Conservation (phyloP, 768 basidiomycete species). For the Tubosaeta sp. region DNA sequence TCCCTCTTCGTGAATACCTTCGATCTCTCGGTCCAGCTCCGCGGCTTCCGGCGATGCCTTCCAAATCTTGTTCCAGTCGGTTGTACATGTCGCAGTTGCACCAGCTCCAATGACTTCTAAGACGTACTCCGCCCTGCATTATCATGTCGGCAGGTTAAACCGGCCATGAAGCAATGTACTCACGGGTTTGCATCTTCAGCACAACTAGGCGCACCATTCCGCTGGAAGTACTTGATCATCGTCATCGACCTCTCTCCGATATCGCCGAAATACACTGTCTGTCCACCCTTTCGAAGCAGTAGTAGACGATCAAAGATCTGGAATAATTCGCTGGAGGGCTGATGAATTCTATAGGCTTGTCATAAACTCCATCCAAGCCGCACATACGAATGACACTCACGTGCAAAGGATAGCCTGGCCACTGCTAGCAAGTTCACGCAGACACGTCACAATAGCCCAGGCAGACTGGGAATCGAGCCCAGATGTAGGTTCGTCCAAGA, state of each 20-base stretch:
- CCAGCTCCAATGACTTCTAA: conserved; percentile 57
- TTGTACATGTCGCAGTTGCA: conserved; percentile 37
- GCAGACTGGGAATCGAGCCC: conserved; percentile 52
- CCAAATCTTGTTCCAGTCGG: conserved; percentile 53
- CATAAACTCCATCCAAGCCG: background rate
- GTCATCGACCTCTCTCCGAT: conserved; percentile 21
- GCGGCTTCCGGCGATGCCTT: conserved; percentile 38
- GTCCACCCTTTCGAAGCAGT: conserved; percentile 48
- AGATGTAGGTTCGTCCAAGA: conserved; percentile 60
- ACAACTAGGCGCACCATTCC: conserved; percentile 20
- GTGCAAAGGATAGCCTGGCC: conserved; percentile 58
- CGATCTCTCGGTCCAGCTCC: conserved; percentile 38
- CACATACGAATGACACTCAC: conserved; percentile 21
- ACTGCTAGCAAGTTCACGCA: conserved; percentile 48
- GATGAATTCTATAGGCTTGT: conserved; percentile 14
- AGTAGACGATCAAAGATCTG: conserved; percentile 49
- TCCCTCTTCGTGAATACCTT: conserved; percentile 39
- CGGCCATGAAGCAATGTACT: background rate
- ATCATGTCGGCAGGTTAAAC: background rate
- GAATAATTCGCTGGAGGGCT: conserved; percentile 47
- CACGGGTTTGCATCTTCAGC: conserved; percentile 21
- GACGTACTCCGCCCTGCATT: conserved; percentile 42
- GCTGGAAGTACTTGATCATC: conserved; percentile 23
- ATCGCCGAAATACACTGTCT: conserved; percentile 67
- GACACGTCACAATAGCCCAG: conserved; percentile 46